A percentile compares a stretch with the other conserved stretches of the same genome.
These are phyloP conservation scores for Coniochaeta ligniaria DNA, from an alignment of 2,329 filamentous ascomycete genomes.

Conservation along the genomic window DNA sequence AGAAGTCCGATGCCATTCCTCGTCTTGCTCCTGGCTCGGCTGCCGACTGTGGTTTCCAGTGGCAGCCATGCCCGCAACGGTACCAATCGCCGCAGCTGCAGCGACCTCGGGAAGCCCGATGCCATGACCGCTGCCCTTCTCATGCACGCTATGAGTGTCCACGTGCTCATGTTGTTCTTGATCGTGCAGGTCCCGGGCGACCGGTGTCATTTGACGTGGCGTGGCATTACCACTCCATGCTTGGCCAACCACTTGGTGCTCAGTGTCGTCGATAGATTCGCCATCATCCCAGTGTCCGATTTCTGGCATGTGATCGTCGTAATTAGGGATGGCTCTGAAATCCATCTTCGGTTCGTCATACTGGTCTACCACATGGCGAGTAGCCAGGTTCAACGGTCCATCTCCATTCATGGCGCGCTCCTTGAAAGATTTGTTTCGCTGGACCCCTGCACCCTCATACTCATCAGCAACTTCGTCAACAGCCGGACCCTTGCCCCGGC, in stretches of 20 bases:
- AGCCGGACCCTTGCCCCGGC: conserved; percentile 30
- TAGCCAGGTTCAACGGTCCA: conserved; percentile 46
- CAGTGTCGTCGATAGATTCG: conserved; percentile 17
- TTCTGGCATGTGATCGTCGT: conserved; percentile 67
- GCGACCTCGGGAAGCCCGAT: conserved; percentile 35
- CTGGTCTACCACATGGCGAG: conserved; percentile 50
- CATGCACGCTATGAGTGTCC: conserved; percentile 13
- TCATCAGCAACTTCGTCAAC: conserved; percentile 23
- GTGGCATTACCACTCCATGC: conserved; percentile 51
- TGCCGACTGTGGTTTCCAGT: conserved; percentile 47
- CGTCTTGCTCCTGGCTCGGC: conserved; percentile 51
- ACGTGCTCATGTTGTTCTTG: conserved; percentile 17
- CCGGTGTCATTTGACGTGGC: conserved; percentile 29
- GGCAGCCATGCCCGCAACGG: conserved; percentile 36
- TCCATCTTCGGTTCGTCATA: conserved; percentile 49
- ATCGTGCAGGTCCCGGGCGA: conserved; percentile 11
- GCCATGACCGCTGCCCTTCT: conserved; percentile 29
- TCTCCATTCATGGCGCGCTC: conserved; percentile 53
- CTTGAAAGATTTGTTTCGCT: conserved; percentile 58
- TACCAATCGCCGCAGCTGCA: conserved; percentile 46
- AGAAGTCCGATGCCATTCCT: conserved; percentile 57
- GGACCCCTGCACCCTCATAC: conserved; percentile 43
- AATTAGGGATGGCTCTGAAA: conserved; percentile 62
- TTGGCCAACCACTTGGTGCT: conserved; percentile 26
- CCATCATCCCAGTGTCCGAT: conserved; percentile 62